A percentile compares a stretch with the other conserved stretches of the same genome.
Conservation (phyloP, 208 protist genomes). For the Acanthamoeba divionensis region DNA sequence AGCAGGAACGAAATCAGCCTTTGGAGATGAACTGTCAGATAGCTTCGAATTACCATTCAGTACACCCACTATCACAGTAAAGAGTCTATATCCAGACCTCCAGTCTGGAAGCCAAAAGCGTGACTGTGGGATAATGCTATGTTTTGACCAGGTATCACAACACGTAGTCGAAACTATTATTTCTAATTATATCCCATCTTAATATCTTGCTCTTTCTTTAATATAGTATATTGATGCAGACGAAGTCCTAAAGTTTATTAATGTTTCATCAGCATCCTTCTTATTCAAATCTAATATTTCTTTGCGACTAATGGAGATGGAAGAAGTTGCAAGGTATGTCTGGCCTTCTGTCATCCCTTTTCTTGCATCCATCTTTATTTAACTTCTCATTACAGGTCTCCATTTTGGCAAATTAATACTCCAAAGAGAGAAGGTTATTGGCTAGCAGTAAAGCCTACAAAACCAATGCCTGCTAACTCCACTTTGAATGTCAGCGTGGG, state of each 20-base stretch:
- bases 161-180: too few relatives aligned
- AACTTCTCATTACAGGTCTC: neutral
- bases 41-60: neutral
- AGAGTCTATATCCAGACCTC: neutral
- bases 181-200: too few relatives aligned
- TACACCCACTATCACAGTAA: neutral
- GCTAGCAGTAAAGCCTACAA: slow-evolving; percentile 13
- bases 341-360: too few relatives aligned
- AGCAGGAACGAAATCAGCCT: neutral
- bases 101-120: neutral
- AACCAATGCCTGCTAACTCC: neutral
- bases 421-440: slow-evolving; percentile 46
- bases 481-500: neutral
- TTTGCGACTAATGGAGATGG: slow-evolving; percentile 16
- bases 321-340: neutral
- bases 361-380: too few relatives aligned
- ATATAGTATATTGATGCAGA: slow-evolving; percentile 12
- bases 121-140: slow-evolving; percentile 38
- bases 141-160: neutral
- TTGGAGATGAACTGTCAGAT: neutral
- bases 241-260: neutral
- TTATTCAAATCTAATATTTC: neutral
- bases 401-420: slow-evolving; percentile 42
- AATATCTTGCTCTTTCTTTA: too few relatives aligned
- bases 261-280: neutral